These are phyloP conservation scores for Astraeus odoratus DNA, from an alignment of 768 basidiomycete species.

Conservation along the genomic window DNA sequence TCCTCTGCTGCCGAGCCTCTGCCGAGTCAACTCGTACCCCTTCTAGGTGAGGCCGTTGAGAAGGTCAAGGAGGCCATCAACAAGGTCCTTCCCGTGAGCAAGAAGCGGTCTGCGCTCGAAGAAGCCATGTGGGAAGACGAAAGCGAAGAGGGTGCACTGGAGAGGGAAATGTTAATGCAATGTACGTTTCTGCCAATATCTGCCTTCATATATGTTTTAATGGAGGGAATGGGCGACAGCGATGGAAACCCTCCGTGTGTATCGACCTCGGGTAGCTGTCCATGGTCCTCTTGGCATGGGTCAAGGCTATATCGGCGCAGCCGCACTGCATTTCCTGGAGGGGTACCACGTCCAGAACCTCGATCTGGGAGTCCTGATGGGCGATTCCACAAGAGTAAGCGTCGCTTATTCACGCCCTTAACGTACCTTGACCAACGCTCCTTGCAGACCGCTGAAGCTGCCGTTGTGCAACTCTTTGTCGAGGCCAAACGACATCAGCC, in stretches of 20 bases:
- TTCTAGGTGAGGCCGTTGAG: slow-evolving; percentile 64
- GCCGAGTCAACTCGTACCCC: slow-evolving; percentile 75
- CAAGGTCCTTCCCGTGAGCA: slow-evolving; percentile 71
- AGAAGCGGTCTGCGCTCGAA: slow-evolving; percentile 79
- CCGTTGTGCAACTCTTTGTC: slow-evolving; percentile 89
- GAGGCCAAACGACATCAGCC: slow-evolving; percentile 98
- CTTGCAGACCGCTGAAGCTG: slow-evolving; percentile 77
- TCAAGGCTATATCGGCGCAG: slow-evolving; percentile 83
- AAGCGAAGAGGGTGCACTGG: slow-evolving; percentile 75
- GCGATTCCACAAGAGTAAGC: slow-evolving; percentile 82
- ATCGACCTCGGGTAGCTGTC: slow-evolving; percentile 81
- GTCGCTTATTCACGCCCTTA: background rate
- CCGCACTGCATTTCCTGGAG: slow-evolving; percentile 88
- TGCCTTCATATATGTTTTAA: background rate
- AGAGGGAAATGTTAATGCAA: slow-evolving; percentile 83
- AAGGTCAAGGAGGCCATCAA: slow-evolving; percentile 66
- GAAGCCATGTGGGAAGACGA: slow-evolving; percentile 92
- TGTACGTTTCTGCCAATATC: slow-evolving; percentile 33
- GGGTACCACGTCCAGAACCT: slow-evolving; percentile 93
- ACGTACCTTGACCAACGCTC: slow-evolving; percentile 1
- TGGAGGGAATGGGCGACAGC: slow-evolving; percentile 37
- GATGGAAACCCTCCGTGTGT: slow-evolving; percentile 86
- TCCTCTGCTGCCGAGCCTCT: slow-evolving; percentile 81
- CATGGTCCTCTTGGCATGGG: slow-evolving; percentile 86
- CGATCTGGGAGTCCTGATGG: slow-evolving; percentile 82